Percentiles rank a stretch among this genome's conserved stretches.
Conservation (phyloP, 805 yeast genomes). For the Grigorovia yakushimaensis region DNA sequence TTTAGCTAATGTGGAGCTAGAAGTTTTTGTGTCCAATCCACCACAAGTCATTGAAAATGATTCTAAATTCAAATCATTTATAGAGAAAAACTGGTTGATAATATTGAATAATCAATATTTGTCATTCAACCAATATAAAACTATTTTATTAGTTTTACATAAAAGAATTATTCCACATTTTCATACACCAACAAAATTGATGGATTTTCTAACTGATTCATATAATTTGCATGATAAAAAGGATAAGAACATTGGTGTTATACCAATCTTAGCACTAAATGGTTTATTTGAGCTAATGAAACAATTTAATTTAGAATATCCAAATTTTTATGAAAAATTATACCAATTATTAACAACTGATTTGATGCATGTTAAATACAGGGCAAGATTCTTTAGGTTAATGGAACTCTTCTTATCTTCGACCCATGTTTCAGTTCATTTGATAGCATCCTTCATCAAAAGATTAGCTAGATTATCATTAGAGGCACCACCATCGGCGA, state of each 20-base stretch:
- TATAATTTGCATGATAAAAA: slow-evolving; percentile 37
- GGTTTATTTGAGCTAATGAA: slow-evolving; percentile 82
- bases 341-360: slow-evolving; percentile 72
- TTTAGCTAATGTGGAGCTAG: slow-evolving; percentile 28
- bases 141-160: slow-evolving; percentile 61
- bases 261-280: slow-evolving; percentile 73
- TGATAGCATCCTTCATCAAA: slow-evolving; percentile 86
- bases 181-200: slow-evolving; percentile 67
- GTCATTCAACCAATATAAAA: slow-evolving; percentile 50
- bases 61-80: slow-evolving; percentile 46
- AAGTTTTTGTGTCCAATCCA: slow-evolving; percentile 35
- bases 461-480: slow-evolving; percentile 65
- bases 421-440: slow-evolving; percentile 72
- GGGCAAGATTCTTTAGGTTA: slow-evolving; percentile 81
- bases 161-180: slow-evolving; percentile 76
- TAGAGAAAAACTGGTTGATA: slow-evolving; percentile 60
- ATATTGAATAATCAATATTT: slow-evolving; percentile 42
- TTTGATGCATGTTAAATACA: slow-evolving; percentile 64
- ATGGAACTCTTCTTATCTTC: slow-evolving; percentile 79
- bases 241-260: slow-evolving; percentile 37
- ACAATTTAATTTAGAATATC: slow-evolving; percentile 77
- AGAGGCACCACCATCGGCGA: slow-evolving; percentile 78
- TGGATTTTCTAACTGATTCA: slow-evolving; percentile 91
- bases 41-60: slow-evolving; percentile 36
- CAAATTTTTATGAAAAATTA: slow-evolving; percentile 75